Conservation (phyloP, 2,329 filamentous ascomycete genomes). For the Ilyonectria sp. region DNA sequence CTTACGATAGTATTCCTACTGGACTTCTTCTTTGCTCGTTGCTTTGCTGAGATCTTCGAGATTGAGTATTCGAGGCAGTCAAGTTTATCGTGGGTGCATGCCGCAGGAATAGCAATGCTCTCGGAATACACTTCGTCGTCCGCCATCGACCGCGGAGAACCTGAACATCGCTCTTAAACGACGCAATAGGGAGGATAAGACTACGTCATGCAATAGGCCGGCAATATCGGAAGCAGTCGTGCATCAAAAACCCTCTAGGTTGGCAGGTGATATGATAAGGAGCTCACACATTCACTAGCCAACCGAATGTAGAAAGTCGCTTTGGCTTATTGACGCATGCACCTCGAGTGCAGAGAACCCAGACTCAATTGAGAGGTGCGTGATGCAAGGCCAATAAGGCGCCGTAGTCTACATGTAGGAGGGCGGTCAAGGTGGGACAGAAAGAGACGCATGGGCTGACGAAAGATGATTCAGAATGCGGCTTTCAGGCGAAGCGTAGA, state of each 20-base stretch:
- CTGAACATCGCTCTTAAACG: no score
- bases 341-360: background rate
- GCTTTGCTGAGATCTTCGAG: no score
- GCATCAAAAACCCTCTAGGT: background rate
- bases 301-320: background rate
- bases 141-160: no score
- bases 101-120: no score
- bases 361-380: background rate
- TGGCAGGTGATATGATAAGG: background rate
- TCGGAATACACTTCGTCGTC: no score
- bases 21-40: no score
- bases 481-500: background rate
- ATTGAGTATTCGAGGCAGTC: no score
- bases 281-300: background rate
- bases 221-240: background rate
- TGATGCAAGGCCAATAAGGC: background rate
- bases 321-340: background rate
- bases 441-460: background rate
- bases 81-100: no score
- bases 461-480: background rate
- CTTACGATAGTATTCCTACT: no score
- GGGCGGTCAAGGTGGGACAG: background rate
- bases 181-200: no score
- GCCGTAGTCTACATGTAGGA: background rate
- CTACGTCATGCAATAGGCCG: no score